Evolutionary conservation across 2,329 filamentous ascomycete species (phyloP), one percentile per base, ranked within the genome.

Genomic region (Calonectria pseudoturangicola): DNA sequence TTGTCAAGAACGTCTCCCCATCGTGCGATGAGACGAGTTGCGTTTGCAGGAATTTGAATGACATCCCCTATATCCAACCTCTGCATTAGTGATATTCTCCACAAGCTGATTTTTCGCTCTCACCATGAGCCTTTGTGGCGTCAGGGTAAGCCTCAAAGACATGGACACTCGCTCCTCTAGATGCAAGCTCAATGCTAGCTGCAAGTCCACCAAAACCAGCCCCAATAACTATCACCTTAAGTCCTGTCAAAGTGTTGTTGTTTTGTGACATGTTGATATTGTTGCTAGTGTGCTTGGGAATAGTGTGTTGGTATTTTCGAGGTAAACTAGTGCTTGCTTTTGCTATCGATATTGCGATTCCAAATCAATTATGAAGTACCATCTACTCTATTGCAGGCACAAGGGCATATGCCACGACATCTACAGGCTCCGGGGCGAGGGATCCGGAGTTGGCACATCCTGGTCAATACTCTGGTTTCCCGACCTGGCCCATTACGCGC

Each of bases 131-230:
- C 18, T 21, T 58, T 9, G 51, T 39, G 18, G 51, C 30, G 4
- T 66, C 48, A 5, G 64, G 6, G n/a, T 21, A 66, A 2, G 64
- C 48, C 25, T 66, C 64, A 25, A 66, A 66, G 9, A 66, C 15
- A 16, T 13, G 47, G 16, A 66, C 64, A 18, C 25, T 25, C 21
- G 64, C 64, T 21, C 64, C 64, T 7, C 64, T 43, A 1, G 36
- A 43, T 28, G 64, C 64, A 43, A 66, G 64, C 15, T 66, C 64
- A 15, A 66, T 66, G 6, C 47, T 43, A 12, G 64, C 36, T 4
- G 64, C 64, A 41, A 66, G 64, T 15, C 64, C 64, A 13, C 64
- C 64, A 45, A 66, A 66, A 15, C 64, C 64, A 12, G 64, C 64
- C 2, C 64, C 64, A 4, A 66, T 41, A n/a, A 66, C 25, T 7